Evolutionary conservation across 176 grass and related monocot species (phyloP).

Genomic region (Cenchrus americanus): DNA sequence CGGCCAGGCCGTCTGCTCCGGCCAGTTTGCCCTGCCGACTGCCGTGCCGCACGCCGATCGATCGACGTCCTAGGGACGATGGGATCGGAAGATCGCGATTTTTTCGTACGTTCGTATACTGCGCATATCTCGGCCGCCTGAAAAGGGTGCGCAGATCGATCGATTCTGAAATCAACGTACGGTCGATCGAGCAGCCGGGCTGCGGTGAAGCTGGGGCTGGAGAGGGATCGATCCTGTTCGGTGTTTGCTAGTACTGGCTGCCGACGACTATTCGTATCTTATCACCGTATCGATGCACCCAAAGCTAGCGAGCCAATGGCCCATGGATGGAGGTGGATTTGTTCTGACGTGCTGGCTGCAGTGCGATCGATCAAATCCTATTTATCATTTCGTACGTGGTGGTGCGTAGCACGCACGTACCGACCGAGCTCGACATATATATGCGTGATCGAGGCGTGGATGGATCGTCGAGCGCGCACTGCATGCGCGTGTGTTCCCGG

Average conservation of each 20-base stretch:
- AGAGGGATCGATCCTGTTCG: neutral
- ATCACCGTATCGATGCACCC: neutral
- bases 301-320: no score
- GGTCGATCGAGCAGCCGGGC: neutral
- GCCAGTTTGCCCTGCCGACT: no score
- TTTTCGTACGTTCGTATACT: neutral
- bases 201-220: neutral
- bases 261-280: constrained; percentile 13
- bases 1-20: no score
- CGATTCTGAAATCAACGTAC: neutral
- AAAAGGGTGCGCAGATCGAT: neutral
- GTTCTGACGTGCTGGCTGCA: constrained; percentile 5
- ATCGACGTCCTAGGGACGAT: no score
- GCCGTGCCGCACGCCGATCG: no score
- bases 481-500: neutral
- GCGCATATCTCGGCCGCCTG: neutral
- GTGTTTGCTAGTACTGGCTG: neutral
- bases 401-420: neutral
- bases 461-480: neutral
- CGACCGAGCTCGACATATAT: neutral
- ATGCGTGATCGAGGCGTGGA: no score
- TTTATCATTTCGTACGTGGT: neutral
- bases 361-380: constrained; percentile 17
- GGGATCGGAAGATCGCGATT: neutral
- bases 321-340: neutral